Percentiles rank a stretch among this genome's conserved stretches.
These are phyloP conservation scores for Trichoderma polysporum DNA, from an alignment of 2,329 filamentous ascomycete genomes.

Conservation along the genomic window DNA sequence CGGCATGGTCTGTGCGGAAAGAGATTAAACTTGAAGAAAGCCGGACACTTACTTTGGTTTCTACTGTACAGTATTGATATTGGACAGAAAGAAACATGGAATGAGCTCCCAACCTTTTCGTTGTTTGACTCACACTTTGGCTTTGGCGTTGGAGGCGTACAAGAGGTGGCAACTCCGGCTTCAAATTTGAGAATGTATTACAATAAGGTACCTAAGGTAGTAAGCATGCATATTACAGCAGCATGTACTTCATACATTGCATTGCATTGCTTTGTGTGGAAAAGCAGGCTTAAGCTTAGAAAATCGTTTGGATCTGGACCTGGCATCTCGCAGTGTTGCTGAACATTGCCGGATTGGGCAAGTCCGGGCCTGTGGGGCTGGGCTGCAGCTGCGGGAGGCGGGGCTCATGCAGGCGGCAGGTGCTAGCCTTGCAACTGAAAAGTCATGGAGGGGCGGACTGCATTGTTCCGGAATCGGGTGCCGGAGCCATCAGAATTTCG, in stretches of 20 bases:
- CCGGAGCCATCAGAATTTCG: conserved; percentile 1
- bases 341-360: conserved; percentile 24
- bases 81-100: too few relatives aligned
- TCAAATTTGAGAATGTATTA: too few relatives aligned
- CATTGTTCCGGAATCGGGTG: conserved; percentile 20
- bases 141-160: too few relatives aligned
- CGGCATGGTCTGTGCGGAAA: too few relatives aligned
- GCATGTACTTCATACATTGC: not conserved
- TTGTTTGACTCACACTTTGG: too few relatives aligned
- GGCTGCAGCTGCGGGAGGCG: conserved; percentile 23
- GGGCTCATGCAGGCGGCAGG: conserved; percentile 26
- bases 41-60: too few relatives aligned
- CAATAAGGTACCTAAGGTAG: too few relatives aligned
- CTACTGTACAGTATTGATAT: too few relatives aligned
- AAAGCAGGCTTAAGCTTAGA: not conserved
- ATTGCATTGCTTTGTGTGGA: not conserved
- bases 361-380: conserved; percentile 23
- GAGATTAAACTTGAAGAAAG: too few relatives aligned
- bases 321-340: not conserved
- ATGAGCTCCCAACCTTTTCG: too few relatives aligned
- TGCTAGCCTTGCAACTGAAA: conserved; percentile 3
- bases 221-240: not conserved
- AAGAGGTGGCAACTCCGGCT: not conserved
- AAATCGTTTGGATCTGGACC: not conserved
- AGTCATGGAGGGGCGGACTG: conserved; percentile 19